Percentiles rank a stretch among this genome's conserved stretches.
These are phyloP conservation scores for Acidomyces sp. DNA, from an alignment of 495 filamentous ascomycete species.

Conservation along the genomic window DNA sequence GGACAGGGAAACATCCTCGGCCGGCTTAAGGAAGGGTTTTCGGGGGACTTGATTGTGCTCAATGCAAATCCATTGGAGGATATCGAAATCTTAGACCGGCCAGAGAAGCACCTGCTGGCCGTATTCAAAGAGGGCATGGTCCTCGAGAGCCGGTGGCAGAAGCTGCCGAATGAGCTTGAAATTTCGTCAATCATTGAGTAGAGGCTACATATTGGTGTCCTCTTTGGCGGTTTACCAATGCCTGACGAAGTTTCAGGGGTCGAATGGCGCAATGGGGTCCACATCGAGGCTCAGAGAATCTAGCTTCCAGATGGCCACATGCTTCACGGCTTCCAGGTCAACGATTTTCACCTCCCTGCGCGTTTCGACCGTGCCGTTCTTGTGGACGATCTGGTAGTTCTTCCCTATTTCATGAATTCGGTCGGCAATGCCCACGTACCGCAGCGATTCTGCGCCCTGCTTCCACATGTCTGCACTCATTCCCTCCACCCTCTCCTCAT, in stretches of 20 bases:
- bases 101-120: slow-evolving; percentile 34
- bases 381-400: slow-evolving; percentile 2
- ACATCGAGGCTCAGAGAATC: slow-evolving; percentile 16
- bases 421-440: slow-evolving; percentile 25
- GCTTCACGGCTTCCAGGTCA: slow-evolving; percentile 16
- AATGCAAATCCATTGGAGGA: slow-evolving; percentile 39
- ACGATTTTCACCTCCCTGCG: slow-evolving; percentile 18
- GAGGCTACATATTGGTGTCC: no score
- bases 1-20: slow-evolving; percentile 33
- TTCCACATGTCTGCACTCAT: slow-evolving; percentile 10
- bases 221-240: no score
- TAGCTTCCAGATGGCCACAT: slow-evolving; percentile 23
- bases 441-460: slow-evolving; percentile 15
- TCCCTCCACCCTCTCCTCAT: slow-evolving; percentile 20
- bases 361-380: slow-evolving; percentile 11
- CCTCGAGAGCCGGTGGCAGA: slow-evolving; percentile 33
- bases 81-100: slow-evolving; percentile 36
- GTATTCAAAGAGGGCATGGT: slow-evolving; percentile 41
- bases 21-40: slow-evolving; percentile 28
- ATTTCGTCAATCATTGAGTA: slow-evolving; percentile 7
- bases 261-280: slow-evolving; percentile 12
- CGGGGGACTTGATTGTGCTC: slow-evolving; percentile 18
- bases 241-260: slow-evolving; percentile 2
- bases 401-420: slow-evolving; percentile 22
- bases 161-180: slow-evolving; percentile 17